These are phyloP conservation scores for Pterocarpus santalinus DNA, from an alignment of 306 rosid species.

Conservation along the genomic window DNA sequence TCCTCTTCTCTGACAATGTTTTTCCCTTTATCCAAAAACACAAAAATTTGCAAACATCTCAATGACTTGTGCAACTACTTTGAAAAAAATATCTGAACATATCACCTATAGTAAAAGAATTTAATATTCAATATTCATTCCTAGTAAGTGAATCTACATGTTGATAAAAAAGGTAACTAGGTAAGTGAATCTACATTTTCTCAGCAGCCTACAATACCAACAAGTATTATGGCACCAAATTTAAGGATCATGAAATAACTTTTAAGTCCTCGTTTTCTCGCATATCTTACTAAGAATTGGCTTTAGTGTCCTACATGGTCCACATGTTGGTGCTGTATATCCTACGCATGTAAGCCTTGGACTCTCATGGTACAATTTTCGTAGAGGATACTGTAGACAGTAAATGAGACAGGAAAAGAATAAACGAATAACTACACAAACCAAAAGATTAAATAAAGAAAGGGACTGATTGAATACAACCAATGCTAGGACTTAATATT, in stretches of 20 bases:
- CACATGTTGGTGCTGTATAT: constrained; percentile 89
- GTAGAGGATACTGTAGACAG: constrained; percentile 80
- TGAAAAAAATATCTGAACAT: no score
- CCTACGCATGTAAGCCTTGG: constrained; percentile 91
- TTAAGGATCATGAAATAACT: constrained; percentile 24
- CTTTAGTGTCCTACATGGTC: constrained; percentile 96
- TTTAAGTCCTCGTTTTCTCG: constrained; percentile 6
- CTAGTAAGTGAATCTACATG: no score
- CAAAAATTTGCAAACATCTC: background rate
- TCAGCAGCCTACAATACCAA: background rate
- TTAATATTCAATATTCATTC: no score
- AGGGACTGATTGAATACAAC: constrained; percentile 11
- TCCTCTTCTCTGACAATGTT: constrained; percentile 1
- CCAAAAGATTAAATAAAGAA: constrained; percentile 32
- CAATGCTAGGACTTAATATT: constrained; percentile 27
- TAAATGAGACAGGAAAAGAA: constrained; percentile 20
- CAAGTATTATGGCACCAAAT: constrained; percentile 32
- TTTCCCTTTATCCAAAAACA: constrained; percentile 4
- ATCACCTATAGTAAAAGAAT: no score
- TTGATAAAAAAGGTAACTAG: no score
- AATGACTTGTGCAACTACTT: background rate
- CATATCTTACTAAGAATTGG: constrained; percentile 95
- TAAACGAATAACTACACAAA: constrained; percentile 12
- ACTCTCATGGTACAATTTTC: constrained; percentile 95
- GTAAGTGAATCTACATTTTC: constrained; percentile 9